These are phyloP conservation scores for Dryas octopetala DNA, from an alignment of 306 rosid species.

Conservation along the genomic window DNA sequence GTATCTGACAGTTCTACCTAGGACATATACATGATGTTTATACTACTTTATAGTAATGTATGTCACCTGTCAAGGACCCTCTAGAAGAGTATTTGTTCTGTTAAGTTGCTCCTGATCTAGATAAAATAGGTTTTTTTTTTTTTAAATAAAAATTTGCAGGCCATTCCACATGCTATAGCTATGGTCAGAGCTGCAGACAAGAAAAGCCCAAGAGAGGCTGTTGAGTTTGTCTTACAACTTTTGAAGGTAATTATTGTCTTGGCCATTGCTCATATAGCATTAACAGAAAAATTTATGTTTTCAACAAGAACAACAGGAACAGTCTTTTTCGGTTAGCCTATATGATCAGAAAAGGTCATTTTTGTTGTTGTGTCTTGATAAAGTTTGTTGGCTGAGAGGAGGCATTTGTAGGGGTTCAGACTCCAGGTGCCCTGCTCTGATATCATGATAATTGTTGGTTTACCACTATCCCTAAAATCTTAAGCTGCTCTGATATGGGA, in stretches of 20 bases:
- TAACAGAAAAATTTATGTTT: background rate
- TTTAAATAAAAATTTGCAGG: conserved; percentile 42
- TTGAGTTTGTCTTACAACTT: conserved; percentile 89
- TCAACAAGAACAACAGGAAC: background rate
- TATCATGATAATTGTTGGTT: too few species aligned
- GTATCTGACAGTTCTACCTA: background rate
- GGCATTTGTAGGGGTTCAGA: too few species aligned
- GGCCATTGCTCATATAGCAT: conserved; percentile 3
- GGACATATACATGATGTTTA: background rate
- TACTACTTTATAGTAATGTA: background rate
- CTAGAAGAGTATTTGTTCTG: background rate
- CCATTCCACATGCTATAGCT: conserved; percentile 95
- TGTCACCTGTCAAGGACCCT: background rate
- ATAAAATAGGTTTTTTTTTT: background rate
- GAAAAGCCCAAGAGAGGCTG: conserved; percentile 97
- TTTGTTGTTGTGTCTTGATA: background rate
- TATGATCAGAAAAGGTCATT: background rate
- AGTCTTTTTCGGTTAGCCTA: background rate
- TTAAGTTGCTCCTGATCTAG: background rate
- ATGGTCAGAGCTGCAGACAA: conserved; percentile 77
- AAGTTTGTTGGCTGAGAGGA: too few species aligned
- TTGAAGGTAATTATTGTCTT: conserved; percentile 57
- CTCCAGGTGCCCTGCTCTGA: too few species aligned
- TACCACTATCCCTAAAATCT: too few species aligned
- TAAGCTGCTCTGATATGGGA: too few species aligned